These are phyloP conservation scores for Debaryomyces psychrophilus DNA, from an alignment of 1,139 yeast genomes.

Conservation along the genomic window DNA sequence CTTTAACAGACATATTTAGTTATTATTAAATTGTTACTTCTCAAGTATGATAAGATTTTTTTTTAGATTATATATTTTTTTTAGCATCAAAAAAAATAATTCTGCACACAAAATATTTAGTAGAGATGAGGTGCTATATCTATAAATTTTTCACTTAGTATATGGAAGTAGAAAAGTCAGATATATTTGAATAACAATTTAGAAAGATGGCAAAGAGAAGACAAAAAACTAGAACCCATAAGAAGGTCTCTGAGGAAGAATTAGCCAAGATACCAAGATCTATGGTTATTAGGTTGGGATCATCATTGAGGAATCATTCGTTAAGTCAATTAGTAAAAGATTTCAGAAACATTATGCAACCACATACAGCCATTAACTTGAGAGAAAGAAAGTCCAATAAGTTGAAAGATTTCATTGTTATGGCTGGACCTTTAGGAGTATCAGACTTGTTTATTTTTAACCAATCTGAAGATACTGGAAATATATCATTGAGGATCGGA, in stretches of 20 bases:
- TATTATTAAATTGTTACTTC: background rate
- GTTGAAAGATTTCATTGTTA: conserved; percentile 86
- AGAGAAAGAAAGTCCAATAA: conserved; percentile 86
- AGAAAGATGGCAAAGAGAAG: conserved; percentile 48
- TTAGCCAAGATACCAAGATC: conserved; percentile 80
- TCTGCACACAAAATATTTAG: conserved; percentile 11
- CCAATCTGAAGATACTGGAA: conserved; percentile 77
- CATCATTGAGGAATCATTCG: conserved; percentile 77
- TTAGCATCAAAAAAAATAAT: conserved; percentile 8
- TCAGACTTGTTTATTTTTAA: conserved; percentile 85
- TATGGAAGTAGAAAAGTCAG: background rate
- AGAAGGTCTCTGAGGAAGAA: conserved; percentile 64
- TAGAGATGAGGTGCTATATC: conserved; percentile 13
- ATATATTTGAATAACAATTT: background rate
- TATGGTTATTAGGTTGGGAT: conserved; percentile 88
- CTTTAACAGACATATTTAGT: conserved; percentile 17
- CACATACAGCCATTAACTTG: conserved; percentile 90
- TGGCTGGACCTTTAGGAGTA: conserved; percentile 97
- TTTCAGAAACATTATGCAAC: conserved; percentile 90
- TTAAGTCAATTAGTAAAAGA: conserved; percentile 84
- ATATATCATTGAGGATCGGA: conserved; percentile 79
- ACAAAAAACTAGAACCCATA: conserved; percentile 85
- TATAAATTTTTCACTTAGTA: conserved; percentile 4
- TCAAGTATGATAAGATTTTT: background rate
- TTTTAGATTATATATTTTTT: conserved; percentile 6